These are phyloP conservation scores for Penicillium sp. DNA, from an alignment of 2,329 filamentous ascomycete species.

Conservation along the genomic window DNA sequence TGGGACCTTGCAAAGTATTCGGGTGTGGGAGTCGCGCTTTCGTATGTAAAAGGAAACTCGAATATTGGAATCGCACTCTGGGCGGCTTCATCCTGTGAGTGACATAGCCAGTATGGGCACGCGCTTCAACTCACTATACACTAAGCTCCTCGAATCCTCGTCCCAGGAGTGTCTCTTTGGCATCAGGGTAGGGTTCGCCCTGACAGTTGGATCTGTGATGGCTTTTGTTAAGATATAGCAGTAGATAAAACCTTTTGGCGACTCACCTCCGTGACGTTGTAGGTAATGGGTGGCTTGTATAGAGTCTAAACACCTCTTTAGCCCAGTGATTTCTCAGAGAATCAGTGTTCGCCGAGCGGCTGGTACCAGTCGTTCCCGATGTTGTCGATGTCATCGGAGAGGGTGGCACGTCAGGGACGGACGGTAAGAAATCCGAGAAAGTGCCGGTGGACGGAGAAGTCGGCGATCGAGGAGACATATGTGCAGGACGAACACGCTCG, in stretches of 20 bases:
- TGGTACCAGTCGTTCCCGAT: slow-evolving; percentile 20
- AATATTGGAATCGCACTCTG: slow-evolving; percentile 49
- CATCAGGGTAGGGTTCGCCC: slow-evolving; percentile 28
- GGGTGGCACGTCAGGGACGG: slow-evolving; percentile 33
- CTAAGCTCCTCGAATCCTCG: slow-evolving; percentile 41
- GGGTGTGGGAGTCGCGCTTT: slow-evolving; percentile 52
- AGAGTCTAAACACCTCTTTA: slow-evolving; percentile 37
- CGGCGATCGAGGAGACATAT: slow-evolving; percentile 29
- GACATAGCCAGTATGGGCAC: background rate
- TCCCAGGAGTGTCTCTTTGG: slow-evolving; percentile 33
- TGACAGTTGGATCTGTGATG: slow-evolving; percentile 37
- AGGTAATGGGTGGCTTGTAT: slow-evolving; percentile 33
- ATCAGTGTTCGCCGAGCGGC: slow-evolving; percentile 32
- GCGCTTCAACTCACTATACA: slow-evolving; percentile 34
- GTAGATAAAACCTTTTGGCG: background rate
- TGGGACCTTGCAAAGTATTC: slow-evolving; percentile 55
- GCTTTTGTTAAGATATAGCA: background rate
- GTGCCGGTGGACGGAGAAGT: slow-evolving; percentile 31
- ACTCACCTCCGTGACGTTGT: slow-evolving; percentile 33
- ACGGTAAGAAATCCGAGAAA: slow-evolving; percentile 33
- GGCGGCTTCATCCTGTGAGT: slow-evolving; percentile 39
- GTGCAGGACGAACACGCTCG: slow-evolving; percentile 33
- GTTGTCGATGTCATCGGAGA: slow-evolving; percentile 36
- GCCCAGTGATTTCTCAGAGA: slow-evolving; percentile 44
- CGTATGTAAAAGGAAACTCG: slow-evolving; percentile 55